Base-by-base conservation (phyloP, 2,329 filamentous ascomycete species). In the Trichophaea hybrida region DNA sequence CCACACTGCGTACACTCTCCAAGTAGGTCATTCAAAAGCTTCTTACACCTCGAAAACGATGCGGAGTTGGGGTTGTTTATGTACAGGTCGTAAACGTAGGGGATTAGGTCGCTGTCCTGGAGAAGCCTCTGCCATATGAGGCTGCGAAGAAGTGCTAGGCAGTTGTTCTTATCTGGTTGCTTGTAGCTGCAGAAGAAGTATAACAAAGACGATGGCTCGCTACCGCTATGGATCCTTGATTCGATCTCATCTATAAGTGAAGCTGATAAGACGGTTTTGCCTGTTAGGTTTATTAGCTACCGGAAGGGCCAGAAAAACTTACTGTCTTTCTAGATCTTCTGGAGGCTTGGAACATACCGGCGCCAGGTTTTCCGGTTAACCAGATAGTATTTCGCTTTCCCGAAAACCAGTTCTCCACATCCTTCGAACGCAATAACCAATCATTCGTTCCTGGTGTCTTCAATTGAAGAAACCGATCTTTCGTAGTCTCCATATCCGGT, bases 91-190 rank as follows among this genome's bases (percentile, higher is more conserved):
- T 59, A 61, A 55, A 55, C 32, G 7, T 55, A 55, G 17, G 51
- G 38, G 1, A 61, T 34, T 1, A 59, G 7, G 10, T 61, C 50
- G 5, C 50, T 44, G 24, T 61, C 44, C 8, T 61, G 51, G n/a
- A 43, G 38, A 13, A 61, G 15, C 43, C 58, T 61, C 56, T 61
- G 59, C 6, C 58, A 61, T 31, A 61, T 59, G 15, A 61, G 58
- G 4, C 55, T 59, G 24, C 51, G 57, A 15, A 61, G 59, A 31
- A 59, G 58, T 6, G 57, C 44, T 24, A 46, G 33, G 33, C 51
- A 46, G 49, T 35, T 59, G 31, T 46, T 61, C 15, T 17, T 49
- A 31, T 59, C 33, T 1, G 43, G 24, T 55, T 61, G 31, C 5
- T 38, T 51, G 15, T 59, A 59, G 51, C 59, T 49, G 17, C 59